These are phyloP conservation scores for Debaryomyces psychrophilus DNA, from an alignment of 1,139 yeast genomes.

Conservation along the genomic window DNA sequence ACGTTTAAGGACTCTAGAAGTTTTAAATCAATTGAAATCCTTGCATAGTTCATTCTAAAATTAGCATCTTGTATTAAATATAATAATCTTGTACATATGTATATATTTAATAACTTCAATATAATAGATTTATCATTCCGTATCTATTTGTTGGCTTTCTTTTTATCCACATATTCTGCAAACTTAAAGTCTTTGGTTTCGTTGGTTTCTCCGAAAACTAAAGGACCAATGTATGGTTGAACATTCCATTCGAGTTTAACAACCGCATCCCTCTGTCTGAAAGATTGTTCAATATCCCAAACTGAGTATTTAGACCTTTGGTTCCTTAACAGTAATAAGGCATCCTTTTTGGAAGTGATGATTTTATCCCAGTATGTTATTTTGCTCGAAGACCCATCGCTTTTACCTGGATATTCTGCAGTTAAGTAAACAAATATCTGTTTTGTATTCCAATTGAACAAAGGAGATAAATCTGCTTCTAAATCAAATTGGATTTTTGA, in stretches of 20 bases:
- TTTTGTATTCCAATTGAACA: constrained; percentile 96
- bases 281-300: constrained; percentile 79
- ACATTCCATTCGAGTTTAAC: constrained; percentile 85
- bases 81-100: constrained; percentile 9
- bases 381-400: constrained; percentile 54
- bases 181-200: constrained; percentile 31
- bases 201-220: constrained; percentile 66
- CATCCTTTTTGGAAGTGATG: constrained; percentile 59
- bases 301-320: constrained; percentile 77
- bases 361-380: constrained; percentile 93
- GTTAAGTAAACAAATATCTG: constrained; percentile 89
- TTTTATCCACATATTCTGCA: constrained; percentile 20
- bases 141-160: constrained; percentile 6
- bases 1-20: constrained; percentile 24
- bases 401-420: constrained; percentile 79
- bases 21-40: constrained; percentile 11
- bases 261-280: constrained; percentile 68
- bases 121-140: neutral
- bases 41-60: constrained; percentile 5
- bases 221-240: constrained; percentile 87
- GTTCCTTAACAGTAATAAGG: constrained; percentile 54
- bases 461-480: constrained; percentile 61
- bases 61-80: constrained; percentile 11
- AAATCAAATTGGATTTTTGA: constrained; percentile 73
- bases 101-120: constrained; percentile 8